Evolutionary conservation across 805 yeast species (phyloP).

Genomic region (Kuraishia molischiana): DNA sequence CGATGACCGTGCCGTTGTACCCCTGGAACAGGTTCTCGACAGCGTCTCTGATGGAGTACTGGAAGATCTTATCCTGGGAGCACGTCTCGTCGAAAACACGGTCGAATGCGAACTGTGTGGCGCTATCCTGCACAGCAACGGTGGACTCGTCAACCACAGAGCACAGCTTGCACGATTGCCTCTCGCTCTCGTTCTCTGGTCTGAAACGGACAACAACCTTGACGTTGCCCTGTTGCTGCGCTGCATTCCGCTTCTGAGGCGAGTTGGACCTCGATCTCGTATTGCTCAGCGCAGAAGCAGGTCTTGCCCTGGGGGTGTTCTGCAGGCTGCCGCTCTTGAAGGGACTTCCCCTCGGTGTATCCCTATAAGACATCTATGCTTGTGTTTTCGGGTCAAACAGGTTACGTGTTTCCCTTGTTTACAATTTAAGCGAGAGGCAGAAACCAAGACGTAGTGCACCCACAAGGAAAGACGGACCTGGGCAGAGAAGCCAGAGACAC

Average conservation of each 20-base stretch:
- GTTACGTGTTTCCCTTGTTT: no score
- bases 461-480: no score
- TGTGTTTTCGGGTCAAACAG: no score
- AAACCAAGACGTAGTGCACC: no score
- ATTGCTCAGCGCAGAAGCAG: no score
- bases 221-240: constrained; percentile 24
- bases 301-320: no score
- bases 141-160: constrained; percentile 4
- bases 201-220: constrained; percentile 68
- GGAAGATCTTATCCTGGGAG: constrained; percentile 49
- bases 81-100: constrained; percentile 43
- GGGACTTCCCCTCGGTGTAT: no score
- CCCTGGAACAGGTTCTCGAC: constrained; percentile 68
- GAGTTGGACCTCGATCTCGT: not conserved
- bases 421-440: no score
- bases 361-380: no score
- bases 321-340: no score
- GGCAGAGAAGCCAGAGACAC: no score
- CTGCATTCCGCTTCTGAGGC: not conserved
- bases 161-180: constrained; percentile 6
- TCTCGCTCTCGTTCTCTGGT: constrained; percentile 36
- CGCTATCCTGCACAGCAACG: not conserved
- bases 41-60: constrained; percentile 47
- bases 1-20: constrained; percentile 21
- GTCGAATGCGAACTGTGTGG: constrained; percentile 46